Base-by-base conservation (phyloP, 2,329 filamentous ascomycete genomes). In the Fusarium udum region DNA sequence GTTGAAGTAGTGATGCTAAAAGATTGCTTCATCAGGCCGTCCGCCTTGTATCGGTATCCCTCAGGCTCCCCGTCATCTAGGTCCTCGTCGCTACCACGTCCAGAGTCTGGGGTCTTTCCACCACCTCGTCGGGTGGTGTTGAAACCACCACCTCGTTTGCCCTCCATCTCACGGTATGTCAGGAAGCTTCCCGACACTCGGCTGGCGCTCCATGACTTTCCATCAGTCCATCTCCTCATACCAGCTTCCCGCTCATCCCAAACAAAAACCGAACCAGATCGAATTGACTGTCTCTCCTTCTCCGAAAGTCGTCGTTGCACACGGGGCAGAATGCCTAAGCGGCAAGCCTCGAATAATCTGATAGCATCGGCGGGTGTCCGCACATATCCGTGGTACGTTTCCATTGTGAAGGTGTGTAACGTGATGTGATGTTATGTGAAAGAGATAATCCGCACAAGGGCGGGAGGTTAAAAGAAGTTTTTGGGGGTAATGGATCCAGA, bases 211-310 rank as follows among this genome's bases (percentile, higher is more conserved):
- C 96, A 99, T 40, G 95, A 98, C 83, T 99, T 99, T 64, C 96
- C 96, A 78, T 99, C 96, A 1, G 96, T 99, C 96, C 96, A 99
- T 82, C 96, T 88, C 79, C 96, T 90, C 96, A 99, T 99, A 75
- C 96, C 96, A 16, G 96, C 96, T 85, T 99, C 96, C 77, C 95
- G 88, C 86, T 99, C 96, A 82, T 99, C 96, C 96, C 96, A 99
- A n/a, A 99, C 96, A 79, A 98, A 99, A 7, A 99, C 95, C 1
- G 96, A 99, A 48, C 96, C 96, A 2, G 95, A 97, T 79, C 94
- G 92, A 82, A 99, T 99, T 8, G 94, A 94, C 80, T 98, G 95
- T 70, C 96, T 90, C 84, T 99, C 96, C 84, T 98, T 98, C 83
- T 99, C 96, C 6, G 96, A 98, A 67, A 98, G 85, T 78, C 96